These are phyloP conservation scores for Microdochium paspali DNA, from an alignment of 2,329 filamentous ascomycete species.

Conservation along the genomic window DNA sequence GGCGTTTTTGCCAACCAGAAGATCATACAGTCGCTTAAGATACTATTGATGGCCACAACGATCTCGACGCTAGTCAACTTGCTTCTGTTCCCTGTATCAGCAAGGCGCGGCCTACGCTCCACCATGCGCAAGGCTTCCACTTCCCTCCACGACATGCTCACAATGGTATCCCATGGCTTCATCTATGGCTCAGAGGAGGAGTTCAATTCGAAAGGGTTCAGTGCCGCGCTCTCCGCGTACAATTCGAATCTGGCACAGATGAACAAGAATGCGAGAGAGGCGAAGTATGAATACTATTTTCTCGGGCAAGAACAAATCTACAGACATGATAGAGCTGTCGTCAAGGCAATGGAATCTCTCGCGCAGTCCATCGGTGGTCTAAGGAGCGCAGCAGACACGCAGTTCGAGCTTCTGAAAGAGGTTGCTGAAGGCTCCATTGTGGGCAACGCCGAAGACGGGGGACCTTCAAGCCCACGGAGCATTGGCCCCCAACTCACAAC, in stretches of 20 bases:
- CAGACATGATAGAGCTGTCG: conserved; percentile 66
- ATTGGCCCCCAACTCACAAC: conserved; percentile 5
- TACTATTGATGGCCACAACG: conserved; percentile 69
- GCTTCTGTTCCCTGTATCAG: conserved; percentile 68
- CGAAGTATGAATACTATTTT: conserved; percentile 82
- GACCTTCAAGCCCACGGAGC: neutral
- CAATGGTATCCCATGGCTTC: conserved; percentile 74
- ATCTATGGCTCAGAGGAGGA: conserved; percentile 75
- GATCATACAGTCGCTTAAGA: conserved; percentile 73
- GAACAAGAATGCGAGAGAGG: conserved; percentile 70
- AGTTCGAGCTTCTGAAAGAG: conserved; percentile 76
- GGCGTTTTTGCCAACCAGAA: conserved; percentile 76
- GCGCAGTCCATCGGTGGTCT: conserved; percentile 86
- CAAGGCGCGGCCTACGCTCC: conserved; percentile 61
- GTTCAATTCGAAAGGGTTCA: conserved; percentile 56
- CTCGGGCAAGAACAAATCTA: conserved; percentile 73
- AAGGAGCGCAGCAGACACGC: conserved; percentile 78
- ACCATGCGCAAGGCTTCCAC: conserved; percentile 67
- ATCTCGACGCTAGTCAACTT: conserved; percentile 68
- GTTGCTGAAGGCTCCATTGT: neutral
- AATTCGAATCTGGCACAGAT: conserved; percentile 59
- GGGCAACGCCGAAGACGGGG: neutral
- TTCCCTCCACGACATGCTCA: conserved; percentile 71
- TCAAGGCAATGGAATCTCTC: conserved; percentile 75
- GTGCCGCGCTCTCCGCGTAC: conserved; percentile 52